Percentiles rank a stretch among this genome's conserved stretches.
phyloP scores from a whole-genome alignment of 257 asterid species.

The Phtheirospermum japonicum region DNA sequence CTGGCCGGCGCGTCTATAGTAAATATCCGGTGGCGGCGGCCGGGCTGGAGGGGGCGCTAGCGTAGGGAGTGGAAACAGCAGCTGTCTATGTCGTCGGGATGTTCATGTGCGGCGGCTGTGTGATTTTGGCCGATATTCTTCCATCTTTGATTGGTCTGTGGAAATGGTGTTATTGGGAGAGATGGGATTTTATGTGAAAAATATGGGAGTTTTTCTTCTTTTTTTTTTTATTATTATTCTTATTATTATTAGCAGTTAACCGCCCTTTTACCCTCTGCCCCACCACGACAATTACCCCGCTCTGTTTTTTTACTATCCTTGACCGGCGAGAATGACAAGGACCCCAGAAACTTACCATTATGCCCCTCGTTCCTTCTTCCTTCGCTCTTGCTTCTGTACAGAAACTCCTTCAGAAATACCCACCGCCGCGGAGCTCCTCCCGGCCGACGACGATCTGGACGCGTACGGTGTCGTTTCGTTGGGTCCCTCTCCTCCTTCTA shows the following conservation, averaged over 20 bases:
- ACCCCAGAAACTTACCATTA: conserved; percentile 41
- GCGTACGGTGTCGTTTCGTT: conserved; percentile 54
- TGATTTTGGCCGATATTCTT: background rate
- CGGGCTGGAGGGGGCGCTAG: conserved; percentile 58
- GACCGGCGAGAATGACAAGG: conserved; percentile 43
- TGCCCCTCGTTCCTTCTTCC: conserved; percentile 60
- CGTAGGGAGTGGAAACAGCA: conserved; percentile 55
- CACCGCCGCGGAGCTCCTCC: conserved; percentile 60
- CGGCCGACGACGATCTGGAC: conserved; percentile 44
- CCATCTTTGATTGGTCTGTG: background rate
- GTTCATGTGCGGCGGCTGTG: conserved; percentile 41
- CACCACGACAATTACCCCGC: background rate
- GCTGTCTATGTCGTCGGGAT: conserved; percentile 42
- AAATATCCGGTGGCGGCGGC: conserved; percentile 44
- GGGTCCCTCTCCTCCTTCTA: too few species aligned
- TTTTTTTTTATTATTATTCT: too few species aligned
- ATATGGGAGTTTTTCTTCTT: background rate
- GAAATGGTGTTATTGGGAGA: too few species aligned
- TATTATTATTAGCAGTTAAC: background rate
- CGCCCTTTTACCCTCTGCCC: background rate
- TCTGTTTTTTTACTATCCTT: conserved; percentile 33
- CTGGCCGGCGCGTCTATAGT: conserved; percentile 63
- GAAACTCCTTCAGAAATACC: conserved; percentile 55
- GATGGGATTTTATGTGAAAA: background rate
- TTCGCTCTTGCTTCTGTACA: conserved; percentile 54